These are phyloP conservation scores for Leptographium wingfieldii DNA, from an alignment of 2,329 filamentous ascomycete species.

Conservation along the genomic window DNA sequence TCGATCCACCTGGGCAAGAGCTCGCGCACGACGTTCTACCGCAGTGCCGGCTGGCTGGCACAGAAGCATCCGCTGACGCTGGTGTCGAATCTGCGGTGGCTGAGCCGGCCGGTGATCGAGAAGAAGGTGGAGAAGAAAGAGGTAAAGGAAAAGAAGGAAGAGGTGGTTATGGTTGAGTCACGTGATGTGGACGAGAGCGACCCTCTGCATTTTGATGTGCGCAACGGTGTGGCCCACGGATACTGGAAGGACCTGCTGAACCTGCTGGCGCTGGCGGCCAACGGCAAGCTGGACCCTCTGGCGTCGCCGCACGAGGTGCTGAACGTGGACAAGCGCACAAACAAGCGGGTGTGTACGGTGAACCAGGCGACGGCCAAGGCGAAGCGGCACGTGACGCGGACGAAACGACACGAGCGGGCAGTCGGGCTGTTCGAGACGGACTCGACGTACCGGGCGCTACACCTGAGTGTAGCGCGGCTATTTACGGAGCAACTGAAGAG, in stretches of 20 bases:
- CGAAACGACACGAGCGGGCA: constrained; percentile 27
- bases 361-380: constrained; percentile 14
- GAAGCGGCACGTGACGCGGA: constrained; percentile 19
- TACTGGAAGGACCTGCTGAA: constrained; percentile 53
- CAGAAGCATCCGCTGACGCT: constrained; percentile 41
- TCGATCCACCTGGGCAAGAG: constrained; percentile 50
- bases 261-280: constrained; percentile 37
- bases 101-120: constrained; percentile 40
- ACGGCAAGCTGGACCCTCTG: constrained; percentile 30
- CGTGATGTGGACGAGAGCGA: constrained; percentile 24
- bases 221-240: constrained; percentile 39
- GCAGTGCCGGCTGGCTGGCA: constrained; percentile 42
- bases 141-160: constrained; percentile 16
- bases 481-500: constrained; percentile 41
- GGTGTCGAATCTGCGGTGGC: constrained; percentile 38
- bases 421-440: constrained; percentile 26
- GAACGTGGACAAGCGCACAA: constrained; percentile 21
- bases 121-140: constrained; percentile 33
- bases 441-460: constrained; percentile 35
- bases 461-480: constrained; percentile 39
- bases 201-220: constrained; percentile 25
- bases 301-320: constrained; percentile 27
- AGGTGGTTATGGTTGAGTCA: constrained; percentile 15
- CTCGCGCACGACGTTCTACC: constrained; percentile 37
- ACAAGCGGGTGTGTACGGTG: constrained; percentile 5